Conservation (phyloP, 192 early-diverging fungal genomes). For the Coemansia sp. region DNA sequence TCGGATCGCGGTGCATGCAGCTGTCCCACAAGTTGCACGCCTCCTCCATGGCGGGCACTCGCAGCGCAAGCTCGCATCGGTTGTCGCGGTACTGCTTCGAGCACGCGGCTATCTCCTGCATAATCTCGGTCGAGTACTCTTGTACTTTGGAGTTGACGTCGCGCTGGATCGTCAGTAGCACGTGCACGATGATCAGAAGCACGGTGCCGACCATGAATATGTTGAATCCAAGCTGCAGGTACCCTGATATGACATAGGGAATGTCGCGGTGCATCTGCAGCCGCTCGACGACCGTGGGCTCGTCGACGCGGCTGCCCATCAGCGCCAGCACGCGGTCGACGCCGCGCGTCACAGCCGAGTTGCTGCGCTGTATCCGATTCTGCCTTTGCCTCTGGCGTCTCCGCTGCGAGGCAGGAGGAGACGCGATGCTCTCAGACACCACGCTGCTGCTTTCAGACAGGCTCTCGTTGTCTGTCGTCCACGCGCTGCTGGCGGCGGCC, state of each 20-base stretch:
- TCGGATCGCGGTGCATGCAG: slow-evolving; percentile 65
- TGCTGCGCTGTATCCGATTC: background rate
- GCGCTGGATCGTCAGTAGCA: slow-evolving; percentile 69
- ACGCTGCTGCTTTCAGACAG: background rate
- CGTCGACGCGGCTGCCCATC: slow-evolving; percentile 43
- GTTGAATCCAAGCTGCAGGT: slow-evolving; percentile 77
- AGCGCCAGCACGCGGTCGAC: slow-evolving; percentile 42
- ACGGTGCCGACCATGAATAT: slow-evolving; percentile 61
- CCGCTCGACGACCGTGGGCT: slow-evolving; percentile 30
- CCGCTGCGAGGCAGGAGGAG: background rate
- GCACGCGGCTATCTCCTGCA: slow-evolving; percentile 66
- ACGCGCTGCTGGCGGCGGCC: slow-evolving; percentile 16
- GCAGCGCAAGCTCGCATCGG: slow-evolving; percentile 59
- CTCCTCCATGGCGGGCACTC: slow-evolving; percentile 64
- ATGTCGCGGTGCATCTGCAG: slow-evolving; percentile 55
- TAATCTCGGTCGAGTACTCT: slow-evolving; percentile 63
- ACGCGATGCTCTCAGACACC: no score
- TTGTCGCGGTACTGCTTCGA: slow-evolving; percentile 65
- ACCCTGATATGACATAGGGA: slow-evolving; percentile 57
- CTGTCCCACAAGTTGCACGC: slow-evolving; percentile 65
- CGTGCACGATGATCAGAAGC: slow-evolving; percentile 67
- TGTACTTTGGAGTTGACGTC: slow-evolving; percentile 74
- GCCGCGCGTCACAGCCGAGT: slow-evolving; percentile 22
- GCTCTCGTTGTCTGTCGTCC: slow-evolving; percentile 26
- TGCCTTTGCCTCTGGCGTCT: slow-evolving; percentile 6